phyloP scores from a whole-genome alignment of 352 stramenopile species.

The Albugo laibachii region DNA sequence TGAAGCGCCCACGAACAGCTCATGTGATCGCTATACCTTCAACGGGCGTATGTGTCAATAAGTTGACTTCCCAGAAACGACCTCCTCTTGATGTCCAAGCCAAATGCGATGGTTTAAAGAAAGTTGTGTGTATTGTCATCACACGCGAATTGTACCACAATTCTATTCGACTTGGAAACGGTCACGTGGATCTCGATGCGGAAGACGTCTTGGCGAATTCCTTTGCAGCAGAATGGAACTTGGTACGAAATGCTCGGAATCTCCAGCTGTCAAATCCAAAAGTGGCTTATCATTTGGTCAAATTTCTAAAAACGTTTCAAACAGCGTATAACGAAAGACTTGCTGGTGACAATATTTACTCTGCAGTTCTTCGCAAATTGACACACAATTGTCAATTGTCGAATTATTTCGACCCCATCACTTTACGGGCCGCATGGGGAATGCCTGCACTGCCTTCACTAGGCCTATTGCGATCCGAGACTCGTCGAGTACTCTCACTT shows the following conservation, averaged over 20 bases:
- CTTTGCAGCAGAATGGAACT: constrained; percentile 46
- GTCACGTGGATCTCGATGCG: constrained; percentile 21
- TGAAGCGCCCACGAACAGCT: constrained; percentile 29
- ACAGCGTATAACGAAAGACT: constrained; percentile 56
- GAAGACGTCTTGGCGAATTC: constrained; percentile 36
- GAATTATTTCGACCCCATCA: constrained; percentile 32
- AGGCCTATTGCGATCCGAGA: constrained; percentile 44
- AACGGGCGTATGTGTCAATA: too few relatives aligned
- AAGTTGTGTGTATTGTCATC: constrained; percentile 23
- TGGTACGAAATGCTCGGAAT: constrained; percentile 33
- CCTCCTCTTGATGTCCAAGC: too few relatives aligned
- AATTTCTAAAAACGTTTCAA: constrained; percentile 65
- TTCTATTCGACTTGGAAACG: constrained; percentile 7
- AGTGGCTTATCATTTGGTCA: constrained; percentile 42
- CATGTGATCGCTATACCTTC: constrained; percentile 16
- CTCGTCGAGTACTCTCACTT: constrained; percentile 29
- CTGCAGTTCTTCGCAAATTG: constrained; percentile 42
- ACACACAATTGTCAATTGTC: constrained; percentile 27
- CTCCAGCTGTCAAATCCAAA: constrained; percentile 42
- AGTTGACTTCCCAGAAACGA: too few relatives aligned
- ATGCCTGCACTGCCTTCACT: constrained; percentile 25
- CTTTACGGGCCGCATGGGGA: constrained; percentile 30
- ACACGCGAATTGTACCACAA: constrained; percentile 24
- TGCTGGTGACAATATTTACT: constrained; percentile 47
- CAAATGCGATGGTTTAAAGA: constrained; percentile 1